A percentile compares a stretch with the other conserved stretches of the same genome.
Evolutionary conservation across 208 protist species (phyloP).

Genomic region (Trypanosoma vivax): DNA sequence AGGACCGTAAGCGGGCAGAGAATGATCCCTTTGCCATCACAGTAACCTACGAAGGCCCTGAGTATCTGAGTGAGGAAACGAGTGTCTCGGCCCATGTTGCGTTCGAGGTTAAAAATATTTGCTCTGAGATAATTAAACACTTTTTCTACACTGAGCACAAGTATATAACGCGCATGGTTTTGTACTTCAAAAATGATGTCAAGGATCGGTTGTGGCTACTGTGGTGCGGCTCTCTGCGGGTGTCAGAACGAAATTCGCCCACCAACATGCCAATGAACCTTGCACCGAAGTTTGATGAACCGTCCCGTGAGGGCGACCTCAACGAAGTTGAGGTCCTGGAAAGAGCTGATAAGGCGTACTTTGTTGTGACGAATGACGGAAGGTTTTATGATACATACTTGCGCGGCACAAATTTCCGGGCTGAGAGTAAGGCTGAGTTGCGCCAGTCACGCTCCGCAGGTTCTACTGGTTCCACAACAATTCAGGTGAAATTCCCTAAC

Average conservation of each 20-base stretch:
- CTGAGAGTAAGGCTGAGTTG: not conserved
- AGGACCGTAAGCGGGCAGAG: constrained; percentile 59
- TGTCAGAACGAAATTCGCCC: constrained; percentile 50
- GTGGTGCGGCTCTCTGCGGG: constrained; percentile 79
- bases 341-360: constrained; percentile 43
- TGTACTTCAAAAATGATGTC: constrained; percentile 82
- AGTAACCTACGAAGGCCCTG: constrained; percentile 84
- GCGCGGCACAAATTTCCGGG: not conserved
- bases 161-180: constrained; percentile 86
- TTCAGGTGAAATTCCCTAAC: constrained; percentile 20
- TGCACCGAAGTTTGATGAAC: constrained; percentile 64
- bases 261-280: constrained; percentile 82
- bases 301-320: constrained; percentile 17
- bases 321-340: constrained; percentile 52
- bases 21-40: constrained; percentile 60
- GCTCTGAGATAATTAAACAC: constrained; percentile 75
- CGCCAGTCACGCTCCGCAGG: not conserved
- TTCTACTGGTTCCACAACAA: constrained; percentile 4
- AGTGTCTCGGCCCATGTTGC: constrained; percentile 71
- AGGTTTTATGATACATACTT: constrained; percentile 80
- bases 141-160: constrained; percentile 90
- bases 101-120: constrained; percentile 68
- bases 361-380: constrained; percentile 56
- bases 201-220: constrained; percentile 71
- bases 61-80: constrained; percentile 70